Base-by-base conservation (phyloP, 768 basidiomycete species). In the Chalciporus chontae region DNA sequence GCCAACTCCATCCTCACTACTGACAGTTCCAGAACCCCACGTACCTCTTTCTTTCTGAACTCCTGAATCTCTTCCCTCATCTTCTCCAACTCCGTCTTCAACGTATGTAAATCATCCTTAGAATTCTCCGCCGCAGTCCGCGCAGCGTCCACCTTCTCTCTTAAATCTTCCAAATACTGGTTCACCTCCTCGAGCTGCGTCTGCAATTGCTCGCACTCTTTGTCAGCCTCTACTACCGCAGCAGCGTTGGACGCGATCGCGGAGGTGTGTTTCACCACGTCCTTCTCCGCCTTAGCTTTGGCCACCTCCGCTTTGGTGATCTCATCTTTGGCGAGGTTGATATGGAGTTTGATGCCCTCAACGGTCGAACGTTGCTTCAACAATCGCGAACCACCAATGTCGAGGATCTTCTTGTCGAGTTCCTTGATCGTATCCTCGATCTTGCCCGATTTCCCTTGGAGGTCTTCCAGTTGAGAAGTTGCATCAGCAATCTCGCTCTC, bases 261-360 rank as follows among this genome's bases (percentile, higher is more conserved):
- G 40, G 74, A 75, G 36, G 77, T 71, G 14, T 85, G 66, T 64
- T 93, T 95, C 45, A 73, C 74, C 14, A 78, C 67, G 61, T 98
- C 95, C 60, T 94, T 92, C 66, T 87, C 81, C 0, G 91, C 90
- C 60, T 95, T 96, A 8, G 82, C 81, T 63, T 83, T 87, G 0
- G 85, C 83, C 8, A 96, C 90, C 65, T 98, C 94, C 1, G 93
- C 91, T 68, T 92, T 96, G 36, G 94, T 95, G 62, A 96, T 89
- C 61, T 90, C 88, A 43, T 94, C 91, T 64, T 85, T 89, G 34
- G 90, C 83, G 43, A 95, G 72, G 48, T 83, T 82, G 68, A 97
- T 91, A 61, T 90, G 82, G 44, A 90, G 73, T 60, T 84, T 83
- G 60, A 94, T 80, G 13, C 92, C 91, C 9, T 91, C 85, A 32